Evolutionary conservation across 1,284 basidiomycete species (phyloP), one percentile per base, ranked within the genome.

Genomic region (Dichomitus squalens): DNA sequence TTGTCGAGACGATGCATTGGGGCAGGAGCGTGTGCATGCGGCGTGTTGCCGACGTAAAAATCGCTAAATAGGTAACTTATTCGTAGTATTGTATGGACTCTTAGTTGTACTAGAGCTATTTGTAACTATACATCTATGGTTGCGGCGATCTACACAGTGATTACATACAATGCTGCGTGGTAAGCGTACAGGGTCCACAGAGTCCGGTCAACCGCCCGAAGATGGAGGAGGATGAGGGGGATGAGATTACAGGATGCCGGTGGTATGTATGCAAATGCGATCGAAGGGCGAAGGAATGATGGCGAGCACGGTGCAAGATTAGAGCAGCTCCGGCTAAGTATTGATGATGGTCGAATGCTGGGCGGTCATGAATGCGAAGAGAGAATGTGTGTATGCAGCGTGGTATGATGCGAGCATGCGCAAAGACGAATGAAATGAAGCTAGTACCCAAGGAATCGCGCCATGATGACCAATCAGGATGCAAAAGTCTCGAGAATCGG

Each of bases 1-100:
- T 33, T 12, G 31, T 33, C 31, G 31, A 33, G 31, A 33, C 23
- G 11, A 7, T 27, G 40, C 21, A 27, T n/a, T n/a, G n/a, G n/a
- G n/a, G n/a, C n/a, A n/a, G 16, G 43, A 27, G 29, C 9, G n/a
- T 7, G 43, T 31, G 27, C 8, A 1, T 27, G 18, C 29, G 20
- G 36, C 27, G 4, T 35, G 48, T 38, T 29, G 48, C 9, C 9
- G 23, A 38, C 34, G 48, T 18, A 33, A 18, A 35, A 14, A 20
- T 48, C 18, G 36, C n/a, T 18, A 14, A 18, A n/a, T 33, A 23
- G 35, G 33, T 56, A 56, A 56, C 41, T 56, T 56, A 56, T 56
- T 47, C 33, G 49, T 52, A 52, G 55, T 56, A 56, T 56, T 56
- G 41, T 56, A 56, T 46, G 49, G 49, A 55, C 53, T 33, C 33